phyloP scores from a whole-genome alignment of 495 filamentous ascomycete species.

The Podospora australis region DNA sequence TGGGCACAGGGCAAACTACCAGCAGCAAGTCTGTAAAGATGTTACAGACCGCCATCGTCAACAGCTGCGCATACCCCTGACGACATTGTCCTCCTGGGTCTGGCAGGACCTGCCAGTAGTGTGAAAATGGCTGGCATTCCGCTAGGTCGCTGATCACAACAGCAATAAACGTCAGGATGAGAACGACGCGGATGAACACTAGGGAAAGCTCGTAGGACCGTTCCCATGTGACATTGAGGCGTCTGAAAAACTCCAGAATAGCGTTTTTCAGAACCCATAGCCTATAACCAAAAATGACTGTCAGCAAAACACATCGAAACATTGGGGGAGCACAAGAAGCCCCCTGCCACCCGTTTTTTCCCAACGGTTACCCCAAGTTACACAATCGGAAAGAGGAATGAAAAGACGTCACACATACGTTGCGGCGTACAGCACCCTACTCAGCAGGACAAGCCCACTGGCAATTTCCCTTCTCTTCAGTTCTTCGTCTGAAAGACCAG shows the following conservation, averaged over 20 bases:
- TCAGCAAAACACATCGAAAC: constrained; percentile 1
- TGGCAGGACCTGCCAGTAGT: constrained; percentile 89
- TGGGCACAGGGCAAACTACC: constrained; percentile 79
- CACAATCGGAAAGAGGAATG: neutral
- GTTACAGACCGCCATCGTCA: constrained; percentile 82
- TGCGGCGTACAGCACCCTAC: constrained; percentile 61
- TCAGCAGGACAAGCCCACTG: constrained; percentile 58
- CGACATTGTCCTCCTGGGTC: constrained; percentile 83
- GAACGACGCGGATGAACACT: constrained; percentile 62
- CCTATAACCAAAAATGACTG: constrained; percentile 34
- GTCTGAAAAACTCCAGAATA: constrained; percentile 83
- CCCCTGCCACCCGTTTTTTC: neutral
- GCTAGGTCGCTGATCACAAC: constrained; percentile 73
- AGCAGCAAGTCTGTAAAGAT: constrained; percentile 83
- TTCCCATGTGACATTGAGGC: constrained; percentile 68
- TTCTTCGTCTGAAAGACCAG: constrained; percentile 37
- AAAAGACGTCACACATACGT: constrained; percentile 47
- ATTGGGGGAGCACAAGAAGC: neutral
- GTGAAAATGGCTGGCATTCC: constrained; percentile 77
- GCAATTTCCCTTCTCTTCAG: constrained; percentile 50
- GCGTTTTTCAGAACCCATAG: constrained; percentile 91
- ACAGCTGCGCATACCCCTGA: constrained; percentile 72
- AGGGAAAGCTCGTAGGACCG: constrained; percentile 61
- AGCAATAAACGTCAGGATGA: constrained; percentile 68
- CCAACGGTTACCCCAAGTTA: neutral